These are phyloP conservation scores for Arctium minus DNA, from an alignment of 129 eudicot genomes.

Conservation along the genomic window DNA sequence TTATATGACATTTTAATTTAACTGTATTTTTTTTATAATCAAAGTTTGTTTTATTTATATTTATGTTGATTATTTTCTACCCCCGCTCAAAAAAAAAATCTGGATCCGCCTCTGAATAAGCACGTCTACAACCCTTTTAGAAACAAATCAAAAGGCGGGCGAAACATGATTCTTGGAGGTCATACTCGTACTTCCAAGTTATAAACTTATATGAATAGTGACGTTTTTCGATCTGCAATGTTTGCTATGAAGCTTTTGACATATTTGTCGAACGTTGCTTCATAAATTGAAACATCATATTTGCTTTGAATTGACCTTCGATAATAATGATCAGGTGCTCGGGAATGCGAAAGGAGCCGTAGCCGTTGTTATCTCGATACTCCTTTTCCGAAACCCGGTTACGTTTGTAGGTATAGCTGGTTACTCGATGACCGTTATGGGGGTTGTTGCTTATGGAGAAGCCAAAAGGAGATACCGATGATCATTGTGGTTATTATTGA, in stretches of 20 bases:
- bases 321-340: constrained; percentile 49
- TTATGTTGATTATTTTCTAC: no score
- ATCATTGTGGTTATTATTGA: neutral
- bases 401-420: constrained; percentile 86
- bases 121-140: no score
- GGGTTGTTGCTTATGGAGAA: constrained; percentile 90
- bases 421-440: constrained; percentile 85
- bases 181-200: constrained; percentile 1
- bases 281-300: neutral
- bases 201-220: neutral
- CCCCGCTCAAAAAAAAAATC: no score
- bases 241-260: neutral
- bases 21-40: no score
- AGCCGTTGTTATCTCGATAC: constrained; percentile 92
- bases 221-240: neutral
- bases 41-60: no score
- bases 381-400: constrained; percentile 78
- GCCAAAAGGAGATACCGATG: constrained; percentile 76
- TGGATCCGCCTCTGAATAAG: no score
- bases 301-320: neutral
- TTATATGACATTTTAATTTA: no score
- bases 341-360: constrained; percentile 99
- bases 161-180: neutral
- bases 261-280: neutral
- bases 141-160: no score